These are phyloP conservation scores for Aspergillus saccharolyticus DNA, from an alignment of 495 filamentous ascomycete genomes.

Conservation along the genomic window DNA sequence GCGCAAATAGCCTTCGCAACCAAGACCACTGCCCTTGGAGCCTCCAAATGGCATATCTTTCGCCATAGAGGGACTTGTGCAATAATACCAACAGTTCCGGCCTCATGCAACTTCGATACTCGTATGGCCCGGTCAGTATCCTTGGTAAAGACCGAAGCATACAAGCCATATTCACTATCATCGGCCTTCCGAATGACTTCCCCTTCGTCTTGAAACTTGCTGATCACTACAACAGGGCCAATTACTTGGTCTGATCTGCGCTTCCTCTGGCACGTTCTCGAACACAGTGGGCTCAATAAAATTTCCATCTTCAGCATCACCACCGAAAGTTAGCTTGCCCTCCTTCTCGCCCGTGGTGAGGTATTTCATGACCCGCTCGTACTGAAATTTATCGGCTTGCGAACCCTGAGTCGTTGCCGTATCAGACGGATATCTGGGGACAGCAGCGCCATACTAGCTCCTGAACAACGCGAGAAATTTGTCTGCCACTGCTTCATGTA, in stretches of 20 bases:
- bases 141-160: conserved; percentile 74
- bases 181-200: conserved; percentile 80
- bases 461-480: conserved; percentile 69
- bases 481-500: conserved; percentile 76
- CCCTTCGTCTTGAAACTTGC: conserved; percentile 72
- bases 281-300: conserved; percentile 71
- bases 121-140: conserved; percentile 54
- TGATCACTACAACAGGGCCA: conserved; percentile 80
- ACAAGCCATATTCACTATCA: conserved; percentile 77
- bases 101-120: conserved; percentile 29
- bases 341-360: conserved; percentile 71
- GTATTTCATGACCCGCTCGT: conserved; percentile 71
- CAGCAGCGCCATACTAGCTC: conserved; percentile 56
- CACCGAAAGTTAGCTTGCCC: conserved; percentile 66
- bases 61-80: conserved; percentile 54
- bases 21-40: conserved; percentile 88
- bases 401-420: conserved; percentile 73
- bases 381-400: conserved; percentile 77
- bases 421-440: conserved; percentile 73
- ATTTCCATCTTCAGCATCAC: conserved; percentile 55
- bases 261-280: conserved; percentile 58
- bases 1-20: conserved; percentile 52
- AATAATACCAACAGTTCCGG: conserved; percentile 80
- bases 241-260: conserved; percentile 75
- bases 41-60: conserved; percentile 76